Evolutionary conservation across 257 asterid species (phyloP).

Genomic region (Primulina tabacum): DNA sequence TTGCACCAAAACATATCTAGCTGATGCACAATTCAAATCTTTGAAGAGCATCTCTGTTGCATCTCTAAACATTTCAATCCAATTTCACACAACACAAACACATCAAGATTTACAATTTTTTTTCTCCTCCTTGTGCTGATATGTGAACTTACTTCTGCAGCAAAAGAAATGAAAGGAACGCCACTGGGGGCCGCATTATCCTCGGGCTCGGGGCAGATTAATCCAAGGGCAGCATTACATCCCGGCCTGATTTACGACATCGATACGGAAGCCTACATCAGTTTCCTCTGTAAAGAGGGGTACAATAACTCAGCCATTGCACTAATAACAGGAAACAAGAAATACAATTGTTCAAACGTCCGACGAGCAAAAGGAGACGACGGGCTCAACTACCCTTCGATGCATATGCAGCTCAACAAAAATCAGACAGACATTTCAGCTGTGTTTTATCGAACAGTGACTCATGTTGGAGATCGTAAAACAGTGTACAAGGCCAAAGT

Average conservation of each 20-base stretch:
- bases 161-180: constrained; percentile 42
- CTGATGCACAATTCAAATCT: no score
- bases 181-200: constrained; percentile 46
- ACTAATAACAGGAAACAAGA: constrained; percentile 39
- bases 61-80: no score
- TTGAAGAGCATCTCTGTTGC: no score
- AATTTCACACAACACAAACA: no score
- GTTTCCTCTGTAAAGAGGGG: constrained; percentile 62
- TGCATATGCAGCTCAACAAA: constrained; percentile 41
- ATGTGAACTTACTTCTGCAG: constrained; percentile 29
- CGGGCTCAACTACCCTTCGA: constrained; percentile 69
- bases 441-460: constrained; percentile 53
- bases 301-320: constrained; percentile 36
- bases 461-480: constrained; percentile 42
- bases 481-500: constrained; percentile 48
- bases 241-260: constrained; percentile 71
- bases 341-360: constrained; percentile 41
- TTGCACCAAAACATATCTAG: background rate
- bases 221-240: constrained; percentile 52
- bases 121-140: background rate
- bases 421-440: constrained; percentile 36
- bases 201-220: constrained; percentile 59
- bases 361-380: constrained; percentile 46
- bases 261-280: constrained; percentile 36
- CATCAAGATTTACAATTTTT: no score